These are phyloP conservation scores for Buddleja alternifolia DNA, from an alignment of 257 asterid genomes.

Conservation along the genomic window DNA sequence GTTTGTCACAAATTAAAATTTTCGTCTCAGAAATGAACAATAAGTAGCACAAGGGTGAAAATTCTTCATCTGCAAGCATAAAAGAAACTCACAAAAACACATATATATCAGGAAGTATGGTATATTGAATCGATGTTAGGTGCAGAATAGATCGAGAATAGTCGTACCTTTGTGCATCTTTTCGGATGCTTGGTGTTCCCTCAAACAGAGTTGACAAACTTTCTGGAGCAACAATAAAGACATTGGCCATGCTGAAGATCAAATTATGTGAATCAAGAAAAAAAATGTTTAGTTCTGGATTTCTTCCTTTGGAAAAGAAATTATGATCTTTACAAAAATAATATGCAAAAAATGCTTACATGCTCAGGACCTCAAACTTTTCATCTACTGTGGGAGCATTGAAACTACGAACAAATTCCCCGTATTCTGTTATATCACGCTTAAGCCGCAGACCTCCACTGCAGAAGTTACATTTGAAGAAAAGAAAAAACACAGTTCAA, in stretches of 20 bases:
- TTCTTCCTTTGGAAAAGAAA: neutral
- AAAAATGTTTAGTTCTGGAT: neutral
- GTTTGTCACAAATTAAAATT: slow-evolving; percentile 10
- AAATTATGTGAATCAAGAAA: slow-evolving; percentile 17
- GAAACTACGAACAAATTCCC: slow-evolving; percentile 72
- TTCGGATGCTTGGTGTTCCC: slow-evolving; percentile 73
- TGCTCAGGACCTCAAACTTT: slow-evolving; percentile 70
- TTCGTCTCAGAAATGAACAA: neutral
- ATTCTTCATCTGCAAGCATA: no score
- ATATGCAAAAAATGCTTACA: slow-evolving; percentile 58
- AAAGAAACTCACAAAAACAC: no score
- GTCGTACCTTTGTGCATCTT: slow-evolving; percentile 67
- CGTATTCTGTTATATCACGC: slow-evolving; percentile 76
- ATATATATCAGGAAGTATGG: no score
- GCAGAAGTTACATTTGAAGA: slow-evolving; percentile 10
- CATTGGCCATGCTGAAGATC: slow-evolving; percentile 45
- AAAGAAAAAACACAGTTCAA: neutral
- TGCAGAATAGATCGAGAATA: neutral
- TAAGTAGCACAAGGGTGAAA: neutral
- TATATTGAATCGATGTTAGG: no score
- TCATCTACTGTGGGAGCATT: slow-evolving; percentile 76
- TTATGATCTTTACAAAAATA: neutral
- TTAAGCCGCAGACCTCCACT: slow-evolving; percentile 75
- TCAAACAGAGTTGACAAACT: slow-evolving; percentile 64
- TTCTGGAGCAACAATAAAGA: slow-evolving; percentile 64